Evolutionary conservation across 1,284 basidiomycete genomes (phyloP).

Genomic region (Malassezia furfur): DNA sequence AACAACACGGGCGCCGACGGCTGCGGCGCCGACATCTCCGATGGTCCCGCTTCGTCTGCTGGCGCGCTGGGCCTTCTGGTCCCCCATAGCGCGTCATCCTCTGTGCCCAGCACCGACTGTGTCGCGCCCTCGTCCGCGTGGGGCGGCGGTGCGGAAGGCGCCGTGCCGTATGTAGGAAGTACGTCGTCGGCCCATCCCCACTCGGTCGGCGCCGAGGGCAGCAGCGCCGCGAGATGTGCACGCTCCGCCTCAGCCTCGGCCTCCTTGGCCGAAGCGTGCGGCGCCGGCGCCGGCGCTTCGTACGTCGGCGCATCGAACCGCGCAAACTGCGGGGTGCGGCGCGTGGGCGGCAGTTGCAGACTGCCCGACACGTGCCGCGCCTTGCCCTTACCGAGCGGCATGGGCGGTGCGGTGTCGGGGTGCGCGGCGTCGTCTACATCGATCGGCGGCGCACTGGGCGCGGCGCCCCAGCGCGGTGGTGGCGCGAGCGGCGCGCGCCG

Average conservation of each 20-base stretch:
- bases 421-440: background rate
- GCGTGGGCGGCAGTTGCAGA: background rate
- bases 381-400: background rate
- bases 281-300: background rate
- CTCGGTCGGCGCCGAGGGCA: conserved; percentile 8
- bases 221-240: background rate
- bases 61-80: no score
- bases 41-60: no score
- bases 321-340: no score
- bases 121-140: background rate
- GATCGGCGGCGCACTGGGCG: background rate
- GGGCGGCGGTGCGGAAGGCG: background rate
- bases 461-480: background rate
- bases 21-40: no score
- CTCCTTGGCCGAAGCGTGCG: background rate
- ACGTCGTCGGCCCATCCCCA: background rate
- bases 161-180: background rate
- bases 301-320: background rate
- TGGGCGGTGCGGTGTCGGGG: background rate
- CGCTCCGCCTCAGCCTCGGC: conserved; percentile 9
- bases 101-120: background rate
- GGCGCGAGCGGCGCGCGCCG: no score
- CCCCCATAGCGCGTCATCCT: no score
- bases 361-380: background rate
- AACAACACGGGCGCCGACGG: no score